Evolutionary conservation across 495 filamentous ascomycete genomes (phyloP).

Genomic region (Rusavskia elegans): DNA sequence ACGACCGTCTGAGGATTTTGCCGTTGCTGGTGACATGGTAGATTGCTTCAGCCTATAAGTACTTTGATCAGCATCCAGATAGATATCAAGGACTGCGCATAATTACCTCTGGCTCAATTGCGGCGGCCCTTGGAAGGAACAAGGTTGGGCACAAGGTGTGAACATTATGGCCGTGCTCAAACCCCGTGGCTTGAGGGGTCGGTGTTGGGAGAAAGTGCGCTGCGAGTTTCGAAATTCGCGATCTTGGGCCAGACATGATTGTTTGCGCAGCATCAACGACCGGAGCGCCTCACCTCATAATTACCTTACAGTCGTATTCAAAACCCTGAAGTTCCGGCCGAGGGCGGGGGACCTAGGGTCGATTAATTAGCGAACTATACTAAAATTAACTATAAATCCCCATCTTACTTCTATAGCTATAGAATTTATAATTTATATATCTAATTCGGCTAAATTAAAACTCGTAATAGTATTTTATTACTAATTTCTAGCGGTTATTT

Average conservation of each 20-base stretch:
- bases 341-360: too few species aligned
- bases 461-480: too few species aligned
- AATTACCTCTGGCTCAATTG: slow-evolving; percentile 69
- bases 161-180: slow-evolving; percentile 43
- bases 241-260: slow-evolving; percentile 37
- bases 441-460: too few species aligned
- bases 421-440: too few species aligned
- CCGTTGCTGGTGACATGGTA: slow-evolving; percentile 75
- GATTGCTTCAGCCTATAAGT: slow-evolving; percentile 54
- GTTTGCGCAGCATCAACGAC: background rate
- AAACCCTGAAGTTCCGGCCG: too few species aligned
- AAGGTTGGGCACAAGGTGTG: slow-evolving; percentile 77
- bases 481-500: too few species aligned
- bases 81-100: too few species aligned
- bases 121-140: slow-evolving; percentile 76
- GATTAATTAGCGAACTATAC: too few species aligned
- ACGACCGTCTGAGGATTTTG: slow-evolving; percentile 54
- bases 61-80: too few species aligned
- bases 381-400: too few species aligned
- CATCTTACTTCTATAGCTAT: too few species aligned
- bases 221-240: slow-evolving; percentile 44
- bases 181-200: slow-evolving; percentile 14
- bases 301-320: too few species aligned
- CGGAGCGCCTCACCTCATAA: background rate
- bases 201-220: slow-evolving; percentile 38